Base-by-base conservation (phyloP, 345 rosid species). In the Eutrema japonicum region DNA sequence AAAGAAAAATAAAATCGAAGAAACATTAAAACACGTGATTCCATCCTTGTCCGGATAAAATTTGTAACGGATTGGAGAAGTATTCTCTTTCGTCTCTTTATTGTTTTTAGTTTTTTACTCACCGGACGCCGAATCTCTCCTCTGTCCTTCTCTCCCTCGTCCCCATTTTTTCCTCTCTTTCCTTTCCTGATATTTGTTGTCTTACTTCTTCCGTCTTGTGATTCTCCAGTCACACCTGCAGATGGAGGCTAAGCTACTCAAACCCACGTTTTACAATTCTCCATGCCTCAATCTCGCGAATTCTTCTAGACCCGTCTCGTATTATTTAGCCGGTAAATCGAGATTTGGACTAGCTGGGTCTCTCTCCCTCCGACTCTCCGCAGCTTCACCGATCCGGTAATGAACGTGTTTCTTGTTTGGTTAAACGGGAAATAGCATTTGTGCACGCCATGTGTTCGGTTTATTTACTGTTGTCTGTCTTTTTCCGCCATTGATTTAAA, bases 241-340 rank as follows among this genome's bases (percentile, higher is more conserved):
- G 61, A 79, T 79, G 82, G 82, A 79, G 16, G 66, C 82, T 37
- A 53, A 9, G 35, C 54, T 79, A 32, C 73, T 75, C 8, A 59
- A 70, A 14, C 40, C 76, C 47, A 12, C 70, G 7, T 75, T 65
- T 52, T 10, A 32, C 76, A 33, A 22, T 66, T 2, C 47, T 41
- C 38, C 62, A 63, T 42, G 9, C 30, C 26, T 50, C 42, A 49
- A 70, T 33, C 43, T 62, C 7, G 2, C 60, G 13, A 64, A 60
- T 45, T 38, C 50, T 38, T 57, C 72, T 5, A 41, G 1, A 57
- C 73, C 76, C 53, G 5, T 73, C 56, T 74, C 76, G 4, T 29
- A 14, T 66, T 29, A 14, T 66, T 66, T 41, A 18, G 16, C 72
- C n/a, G 11, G 52, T 29, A 26, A 45, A 75, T 50, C 72, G 8